These are phyloP conservation scores for Favolaschia claudopus DNA, from an alignment of 768 basidiomycete genomes.

Conservation along the genomic window DNA sequence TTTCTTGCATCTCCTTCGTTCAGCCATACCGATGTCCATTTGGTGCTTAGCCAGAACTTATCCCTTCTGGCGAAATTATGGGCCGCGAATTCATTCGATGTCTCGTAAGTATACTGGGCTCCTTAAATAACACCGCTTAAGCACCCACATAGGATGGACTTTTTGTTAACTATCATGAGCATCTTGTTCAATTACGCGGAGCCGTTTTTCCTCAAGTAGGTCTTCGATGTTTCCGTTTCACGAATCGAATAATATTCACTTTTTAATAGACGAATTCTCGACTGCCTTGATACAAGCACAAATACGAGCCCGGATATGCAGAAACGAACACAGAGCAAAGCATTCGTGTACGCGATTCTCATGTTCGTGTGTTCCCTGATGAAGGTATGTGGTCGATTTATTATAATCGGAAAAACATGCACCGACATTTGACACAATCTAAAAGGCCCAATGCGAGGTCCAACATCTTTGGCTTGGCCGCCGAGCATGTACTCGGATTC, in stretches of 20 bases:
- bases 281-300: no score
- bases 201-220: conserved; percentile 86
- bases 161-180: conserved; percentile 68
- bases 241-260: background rate
- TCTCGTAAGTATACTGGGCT: conserved; percentile 42
- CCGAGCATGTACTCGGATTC: conserved; percentile 74
- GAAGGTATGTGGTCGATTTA: conserved; percentile 51
- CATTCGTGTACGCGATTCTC: conserved; percentile 82
- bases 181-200: conserved; percentile 79
- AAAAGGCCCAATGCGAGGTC: conserved; percentile 19
- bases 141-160: conserved; percentile 59
- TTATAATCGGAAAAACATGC: background rate
- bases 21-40: no score
- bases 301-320: no score
- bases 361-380: conserved; percentile 68
- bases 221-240: background rate
- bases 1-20: no score
- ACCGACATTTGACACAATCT: no score
- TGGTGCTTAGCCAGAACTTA: no score
- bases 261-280: no score
- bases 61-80: conserved; percentile 53
- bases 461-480: conserved; percentile 60
- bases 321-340: conserved; percentile 61
- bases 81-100: conserved; percentile 55
- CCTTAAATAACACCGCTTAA: background rate